phyloP scores from a whole-genome alignment of 2,329 filamentous ascomycete genomes.

The Claviceps arundinis region DNA sequence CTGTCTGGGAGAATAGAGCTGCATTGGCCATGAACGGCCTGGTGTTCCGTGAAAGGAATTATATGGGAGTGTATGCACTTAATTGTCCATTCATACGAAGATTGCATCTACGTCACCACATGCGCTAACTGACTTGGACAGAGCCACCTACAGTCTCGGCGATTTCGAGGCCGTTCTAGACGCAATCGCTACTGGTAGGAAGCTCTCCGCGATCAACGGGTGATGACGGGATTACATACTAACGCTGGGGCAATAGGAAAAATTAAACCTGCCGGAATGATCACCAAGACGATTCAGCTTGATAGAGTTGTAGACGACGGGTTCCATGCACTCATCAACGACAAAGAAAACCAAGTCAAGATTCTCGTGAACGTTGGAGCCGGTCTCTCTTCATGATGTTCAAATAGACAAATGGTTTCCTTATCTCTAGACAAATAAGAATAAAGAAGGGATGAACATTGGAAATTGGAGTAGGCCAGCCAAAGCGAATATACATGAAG shows the following conservation, averaged over 20 bases:
- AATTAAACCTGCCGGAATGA: slow-evolving; percentile 43
- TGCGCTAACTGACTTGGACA: slow-evolving; percentile 30
- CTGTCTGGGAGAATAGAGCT: slow-evolving; percentile 44
- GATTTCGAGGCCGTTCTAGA: slow-evolving; percentile 46
- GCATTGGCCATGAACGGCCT: slow-evolving; percentile 11
- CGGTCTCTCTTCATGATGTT: background rate
- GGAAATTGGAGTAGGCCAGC: background rate
- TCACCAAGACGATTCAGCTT: slow-evolving; percentile 43
- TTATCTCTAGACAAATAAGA: background rate
- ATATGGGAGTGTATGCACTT: slow-evolving; percentile 12
- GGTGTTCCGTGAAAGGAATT: slow-evolving; percentile 11
- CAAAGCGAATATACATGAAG: background rate
- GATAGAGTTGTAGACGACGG: slow-evolving; percentile 43
- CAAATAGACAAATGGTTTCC: background rate
- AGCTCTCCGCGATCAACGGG: no score
- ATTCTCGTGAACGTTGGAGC: slow-evolving; percentile 36
- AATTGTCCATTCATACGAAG: no score
- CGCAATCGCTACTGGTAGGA: slow-evolving; percentile 21
- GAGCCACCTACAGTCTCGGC: slow-evolving; percentile 15
- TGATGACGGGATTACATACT: background rate
- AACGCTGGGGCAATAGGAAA: slow-evolving; percentile 19
- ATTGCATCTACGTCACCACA: slow-evolving; percentile 9
- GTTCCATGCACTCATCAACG: slow-evolving; percentile 40
- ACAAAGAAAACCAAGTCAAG: slow-evolving; percentile 51
- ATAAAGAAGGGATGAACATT: background rate